phyloP scores from a whole-genome alignment of 179 eudicot species.

The Beta macrorhiza region DNA sequence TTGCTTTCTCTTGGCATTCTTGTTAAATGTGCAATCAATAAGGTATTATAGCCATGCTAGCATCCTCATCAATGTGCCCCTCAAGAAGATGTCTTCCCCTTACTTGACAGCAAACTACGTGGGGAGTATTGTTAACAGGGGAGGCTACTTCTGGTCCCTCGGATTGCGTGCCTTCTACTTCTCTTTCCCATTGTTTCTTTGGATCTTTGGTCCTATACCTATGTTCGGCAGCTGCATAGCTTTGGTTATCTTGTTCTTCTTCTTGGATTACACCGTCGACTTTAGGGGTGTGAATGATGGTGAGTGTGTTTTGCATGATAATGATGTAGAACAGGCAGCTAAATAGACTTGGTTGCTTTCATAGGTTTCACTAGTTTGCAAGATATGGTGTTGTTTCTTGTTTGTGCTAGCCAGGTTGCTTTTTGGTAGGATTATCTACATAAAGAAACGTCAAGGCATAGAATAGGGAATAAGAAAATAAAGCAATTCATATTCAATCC shows the following conservation, averaged over 20 bases:
- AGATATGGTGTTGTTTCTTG: not conserved
- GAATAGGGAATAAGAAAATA: not conserved
- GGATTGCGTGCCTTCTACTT: slow-evolving; percentile 86
- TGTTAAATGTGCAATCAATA: slow-evolving; percentile 77
- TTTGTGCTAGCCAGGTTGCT: not conserved
- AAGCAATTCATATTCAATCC: slow-evolving; percentile 24
- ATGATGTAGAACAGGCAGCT: slow-evolving; percentile 36
- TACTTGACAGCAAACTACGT: slow-evolving; percentile 58
- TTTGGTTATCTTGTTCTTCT: slow-evolving; percentile 63
- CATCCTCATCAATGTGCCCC: slow-evolving; percentile 83
- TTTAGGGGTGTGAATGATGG: slow-evolving; percentile 20
- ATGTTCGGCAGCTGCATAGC: slow-evolving; percentile 62
- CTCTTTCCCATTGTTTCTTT: slow-evolving; percentile 79
- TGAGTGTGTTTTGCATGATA: slow-evolving; percentile 15
- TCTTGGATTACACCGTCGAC: slow-evolving; percentile 58
- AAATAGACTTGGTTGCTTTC: not conserved
- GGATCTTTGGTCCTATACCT: slow-evolving; percentile 93
- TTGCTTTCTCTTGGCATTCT: slow-evolving; percentile 75
- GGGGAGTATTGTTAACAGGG: slow-evolving; percentile 57
- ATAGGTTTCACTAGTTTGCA: not conserved
- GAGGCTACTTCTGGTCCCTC: slow-evolving; percentile 92
- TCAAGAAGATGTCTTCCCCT: slow-evolving; percentile 43
- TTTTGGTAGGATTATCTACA: not conserved
- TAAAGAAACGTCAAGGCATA: not conserved
- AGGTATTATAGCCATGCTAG: slow-evolving; percentile 91